These are phyloP conservation scores for Fagopyrum esculentum DNA, from an alignment of 148 eudicot genomes.

Conservation along the genomic window DNA sequence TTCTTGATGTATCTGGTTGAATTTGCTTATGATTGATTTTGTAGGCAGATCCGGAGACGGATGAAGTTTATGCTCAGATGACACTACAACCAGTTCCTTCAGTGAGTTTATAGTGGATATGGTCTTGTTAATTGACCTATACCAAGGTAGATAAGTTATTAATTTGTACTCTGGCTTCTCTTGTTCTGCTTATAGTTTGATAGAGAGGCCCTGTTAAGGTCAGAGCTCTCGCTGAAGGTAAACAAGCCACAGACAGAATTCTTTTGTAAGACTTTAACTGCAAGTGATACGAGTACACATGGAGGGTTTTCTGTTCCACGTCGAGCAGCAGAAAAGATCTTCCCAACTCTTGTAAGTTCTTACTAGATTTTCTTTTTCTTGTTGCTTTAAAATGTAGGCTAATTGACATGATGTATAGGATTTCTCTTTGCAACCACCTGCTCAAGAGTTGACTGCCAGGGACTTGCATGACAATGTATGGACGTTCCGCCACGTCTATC, in stretches of 20 bases:
- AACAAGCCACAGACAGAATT: constrained; percentile 88
- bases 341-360: constrained; percentile 76
- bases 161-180: constrained; percentile 4
- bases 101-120: constrained; percentile 29
- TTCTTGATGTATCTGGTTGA: neutral
- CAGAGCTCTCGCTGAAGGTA: constrained; percentile 75
- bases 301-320: constrained; percentile 99
- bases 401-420: constrained; percentile 40
- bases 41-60: constrained; percentile 99
- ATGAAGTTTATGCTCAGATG: constrained; percentile 99
- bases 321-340: constrained; percentile 92
- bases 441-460: constrained; percentile 87
- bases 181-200: constrained; percentile 60
- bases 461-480: constrained; percentile 85
- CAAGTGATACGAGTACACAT: constrained; percentile 99
- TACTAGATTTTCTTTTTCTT: neutral
- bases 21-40: constrained; percentile 17
- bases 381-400: constrained; percentile 14
- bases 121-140: neutral
- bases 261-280: constrained; percentile 95
- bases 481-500: constrained; percentile 97
- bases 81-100: constrained; percentile 89
- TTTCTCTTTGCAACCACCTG: constrained; percentile 93
- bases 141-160: neutral
- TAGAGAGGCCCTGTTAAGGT: constrained; percentile 81